Conservation (phyloP, 768 basidiomycete species). For the Chalciporus sphaerocephalus region DNA sequence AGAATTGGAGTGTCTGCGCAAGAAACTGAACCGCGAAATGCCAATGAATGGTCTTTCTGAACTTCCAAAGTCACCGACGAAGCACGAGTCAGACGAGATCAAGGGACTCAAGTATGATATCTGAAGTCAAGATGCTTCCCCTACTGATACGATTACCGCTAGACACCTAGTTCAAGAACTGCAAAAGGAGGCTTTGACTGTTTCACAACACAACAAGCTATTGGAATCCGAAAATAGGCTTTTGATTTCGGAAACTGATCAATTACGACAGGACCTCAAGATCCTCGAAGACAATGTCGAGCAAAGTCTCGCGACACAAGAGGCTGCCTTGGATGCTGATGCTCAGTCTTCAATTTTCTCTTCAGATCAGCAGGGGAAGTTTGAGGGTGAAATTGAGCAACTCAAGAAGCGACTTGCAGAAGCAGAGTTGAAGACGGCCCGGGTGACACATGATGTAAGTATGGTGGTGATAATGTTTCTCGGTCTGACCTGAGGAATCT, state of each 20-base stretch:
- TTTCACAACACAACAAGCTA: constrained; percentile 62
- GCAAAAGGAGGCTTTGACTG: constrained; percentile 69
- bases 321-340: constrained; percentile 34
- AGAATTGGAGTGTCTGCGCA: constrained; percentile 56
- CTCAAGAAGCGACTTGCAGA: constrained; percentile 66
- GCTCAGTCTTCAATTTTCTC: constrained; percentile 12
- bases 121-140: background rate
- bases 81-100: constrained; percentile 63
- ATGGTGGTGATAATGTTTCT: background rate
- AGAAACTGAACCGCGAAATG: constrained; percentile 57
- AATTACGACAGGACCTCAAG: constrained; percentile 76
- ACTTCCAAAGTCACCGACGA: constrained; percentile 36
- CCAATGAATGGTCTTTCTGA: constrained; percentile 39
- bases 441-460: constrained; percentile 63
- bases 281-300: constrained; percentile 75
- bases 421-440: constrained; percentile 69
- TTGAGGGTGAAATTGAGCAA: constrained; percentile 67
- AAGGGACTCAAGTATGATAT: constrained; percentile 69
- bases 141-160: constrained; percentile 2
- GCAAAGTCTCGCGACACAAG: constrained; percentile 50
- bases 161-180: constrained; percentile 88
- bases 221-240: constrained; percentile 74
- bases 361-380: constrained; percentile 41
- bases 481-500: constrained; percentile 2
- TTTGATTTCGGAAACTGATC: constrained; percentile 51